Evolutionary conservation across 352 stramenopile genomes (phyloP).

Genomic region (Thraustochytrium sp.): DNA sequence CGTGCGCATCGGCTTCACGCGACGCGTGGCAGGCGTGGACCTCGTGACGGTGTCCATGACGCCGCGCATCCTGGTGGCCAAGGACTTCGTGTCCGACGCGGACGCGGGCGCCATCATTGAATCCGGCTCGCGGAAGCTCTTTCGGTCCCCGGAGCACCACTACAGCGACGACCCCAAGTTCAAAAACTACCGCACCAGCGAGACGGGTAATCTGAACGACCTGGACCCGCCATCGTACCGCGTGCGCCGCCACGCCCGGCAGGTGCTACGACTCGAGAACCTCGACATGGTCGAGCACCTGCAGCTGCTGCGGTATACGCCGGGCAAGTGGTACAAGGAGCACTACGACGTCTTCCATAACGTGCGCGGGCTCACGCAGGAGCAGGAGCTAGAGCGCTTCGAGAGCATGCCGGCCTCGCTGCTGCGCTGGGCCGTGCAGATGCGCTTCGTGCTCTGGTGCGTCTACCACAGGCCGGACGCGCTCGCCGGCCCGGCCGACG

Average conservation of each 20-base stretch:
- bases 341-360: conserved; percentile 44
- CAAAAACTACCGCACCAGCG: conserved; percentile 38
- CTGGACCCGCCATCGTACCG: neutral
- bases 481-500: neutral
- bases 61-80: neutral
- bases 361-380: neutral
- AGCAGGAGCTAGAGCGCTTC: neutral
- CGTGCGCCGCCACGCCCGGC: neutral
- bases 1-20: conserved; percentile 5
- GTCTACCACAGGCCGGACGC: neutral
- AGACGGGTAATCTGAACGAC: conserved; percentile 31
- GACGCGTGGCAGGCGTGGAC: neutral
- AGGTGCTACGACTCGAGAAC: conserved; percentile 17
- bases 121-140: neutral
- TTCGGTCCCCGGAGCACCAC: conserved; percentile 35
- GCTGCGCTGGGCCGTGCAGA: neutral
- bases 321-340: conserved; percentile 45
- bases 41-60: neutral
- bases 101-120: neutral
- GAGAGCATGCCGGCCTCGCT: neutral
- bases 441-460: conserved; percentile 20
- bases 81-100: neutral
- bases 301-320: conserved; percentile 32
- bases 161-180: conserved; percentile 37
- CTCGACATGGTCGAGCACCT: conserved; percentile 26